Evolutionary conservation across 2,329 filamentous ascomycete genomes (phyloP), one percentile per base, ranked within the genome.

Genomic region (Neofusicoccum kwambonambiense): DNA sequence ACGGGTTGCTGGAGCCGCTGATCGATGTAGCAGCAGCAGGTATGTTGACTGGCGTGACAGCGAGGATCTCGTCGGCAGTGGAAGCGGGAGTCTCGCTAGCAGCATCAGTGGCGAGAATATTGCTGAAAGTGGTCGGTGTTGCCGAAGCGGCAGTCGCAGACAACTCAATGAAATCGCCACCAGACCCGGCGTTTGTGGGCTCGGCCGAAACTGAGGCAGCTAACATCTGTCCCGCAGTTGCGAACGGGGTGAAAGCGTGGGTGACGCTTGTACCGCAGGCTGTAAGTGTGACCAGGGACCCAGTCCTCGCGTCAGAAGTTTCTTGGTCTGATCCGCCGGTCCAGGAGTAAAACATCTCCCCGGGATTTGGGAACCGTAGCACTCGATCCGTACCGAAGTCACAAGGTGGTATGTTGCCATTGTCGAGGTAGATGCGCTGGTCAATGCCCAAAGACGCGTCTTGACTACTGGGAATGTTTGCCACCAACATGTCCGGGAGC

Each of bases 401-500:
- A 31, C 27, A 31, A 7, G 27, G 27, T 7, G 27, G 27, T 31
- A 31, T 31, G 27, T 31, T 31, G 27, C 27, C 27, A 7, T 31
- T 7, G 27, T 31, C 27, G 27, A 31, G 27, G 27, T 31, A 31
- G 27, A 31, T 5, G 27, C 27, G 27, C 27, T 31, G 27, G 27
- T 31, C 27, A 31, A 31, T 31, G 27, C 27, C 27, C 4, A 31
- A 7, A 7, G 27, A 31, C 4, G 27, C 27, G 6, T 31, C 27
- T 31, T 31, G 27, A 1, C 1, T 31, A 5, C 27, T 31, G 65
- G 70, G 75, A 66, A 93, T 79, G 78, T 95, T 95, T 69, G 89
- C 88, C 1, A 88, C 81, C 47, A 93, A 86, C 86, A 95, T 89
- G 63, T 89, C 81, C 0, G 92, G 92, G 45, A 96, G 88, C 0